These are phyloP conservation scores for Botrytis tulipae DNA, from an alignment of 2,329 filamentous ascomycete genomes.

Conservation along the genomic window DNA sequence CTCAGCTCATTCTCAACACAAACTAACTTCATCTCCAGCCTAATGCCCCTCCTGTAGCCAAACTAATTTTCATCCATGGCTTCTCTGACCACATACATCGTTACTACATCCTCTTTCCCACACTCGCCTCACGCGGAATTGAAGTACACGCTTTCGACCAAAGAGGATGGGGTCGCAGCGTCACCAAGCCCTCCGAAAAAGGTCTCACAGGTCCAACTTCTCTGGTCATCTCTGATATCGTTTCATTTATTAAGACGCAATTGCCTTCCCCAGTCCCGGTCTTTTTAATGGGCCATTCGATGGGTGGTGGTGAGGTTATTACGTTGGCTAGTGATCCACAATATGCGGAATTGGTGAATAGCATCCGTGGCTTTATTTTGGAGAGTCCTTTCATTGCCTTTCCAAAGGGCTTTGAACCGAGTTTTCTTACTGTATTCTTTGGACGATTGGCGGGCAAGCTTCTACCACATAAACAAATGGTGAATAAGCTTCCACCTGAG, in stretches of 20 bases:
- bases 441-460: slow-evolving; percentile 68
- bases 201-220: slow-evolving; percentile 74
- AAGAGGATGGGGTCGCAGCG: slow-evolving; percentile 81
- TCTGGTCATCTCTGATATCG: slow-evolving; percentile 74
- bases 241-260: slow-evolving; percentile 66
- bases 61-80: slow-evolving; percentile 81
- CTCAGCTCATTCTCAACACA: neutral
- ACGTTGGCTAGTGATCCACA: slow-evolving; percentile 53
- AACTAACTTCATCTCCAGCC: slow-evolving; percentile 30
- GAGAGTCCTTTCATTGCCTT: slow-evolving; percentile 80
- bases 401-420: slow-evolving; percentile 62
- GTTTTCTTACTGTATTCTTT: slow-evolving; percentile 57
- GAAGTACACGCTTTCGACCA: slow-evolving; percentile 79
- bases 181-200: slow-evolving; percentile 56
- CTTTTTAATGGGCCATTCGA: slow-evolving; percentile 87
- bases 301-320: slow-evolving; percentile 80
- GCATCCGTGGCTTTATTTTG: slow-evolving; percentile 70
- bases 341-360: slow-evolving; percentile 54
- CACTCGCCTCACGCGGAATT: slow-evolving; percentile 68
- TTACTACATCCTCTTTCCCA: slow-evolving; percentile 72
- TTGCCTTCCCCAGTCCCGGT: slow-evolving; percentile 57
- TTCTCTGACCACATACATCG: slow-evolving; percentile 83
- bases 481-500: slow-evolving; percentile 57
- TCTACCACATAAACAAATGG: slow-evolving; percentile 64
- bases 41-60: slow-evolving; percentile 52